Conservation (phyloP, 2,329 filamentous ascomycete genomes). For the Helicocarpus griseus region DNA sequence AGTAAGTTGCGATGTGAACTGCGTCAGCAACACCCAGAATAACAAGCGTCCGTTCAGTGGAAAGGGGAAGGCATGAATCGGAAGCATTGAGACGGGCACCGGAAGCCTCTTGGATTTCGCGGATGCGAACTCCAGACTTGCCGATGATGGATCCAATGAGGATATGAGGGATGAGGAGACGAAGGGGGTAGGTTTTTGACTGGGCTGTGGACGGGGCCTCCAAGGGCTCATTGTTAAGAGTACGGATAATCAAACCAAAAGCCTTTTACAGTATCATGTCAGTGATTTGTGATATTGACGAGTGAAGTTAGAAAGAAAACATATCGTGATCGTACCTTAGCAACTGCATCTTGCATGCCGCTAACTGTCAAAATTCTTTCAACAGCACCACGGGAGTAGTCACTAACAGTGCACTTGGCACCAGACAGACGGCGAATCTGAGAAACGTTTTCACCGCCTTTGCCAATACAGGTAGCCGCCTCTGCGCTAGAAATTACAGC, state of each 20-base stretch:
- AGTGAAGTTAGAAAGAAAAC: slow-evolving; percentile 2
- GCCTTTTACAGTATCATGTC: slow-evolving; percentile 48
- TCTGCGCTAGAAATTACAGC: slow-evolving; percentile 96
- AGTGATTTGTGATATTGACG: slow-evolving; percentile 17
- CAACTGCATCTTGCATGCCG: slow-evolving; percentile 88
- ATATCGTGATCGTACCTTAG: slow-evolving; percentile 58
- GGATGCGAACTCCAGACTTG: slow-evolving; percentile 89
- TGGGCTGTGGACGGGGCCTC: slow-evolving; percentile 79
- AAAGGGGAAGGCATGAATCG: slow-evolving; percentile 85
- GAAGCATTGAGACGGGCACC: slow-evolving; percentile 94
- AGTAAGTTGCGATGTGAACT: slow-evolving; percentile 97
- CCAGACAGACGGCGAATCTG: slow-evolving; percentile 91
- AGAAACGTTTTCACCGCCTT: slow-evolving; percentile 96
- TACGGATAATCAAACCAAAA: slow-evolving; percentile 95
- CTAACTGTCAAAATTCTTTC: slow-evolving; percentile 97
- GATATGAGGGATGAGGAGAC: slow-evolving; percentile 90
- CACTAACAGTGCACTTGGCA: slow-evolving; percentile 97
- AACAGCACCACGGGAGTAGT: slow-evolving; percentile 93
- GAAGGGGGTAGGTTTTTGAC: slow-evolving; percentile 94
- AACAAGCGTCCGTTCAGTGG: slow-evolving; percentile 93
- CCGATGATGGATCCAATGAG: slow-evolving; percentile 98
- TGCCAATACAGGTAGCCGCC: slow-evolving; percentile 95
- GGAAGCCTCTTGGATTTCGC: slow-evolving; percentile 96
- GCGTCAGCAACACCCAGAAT: slow-evolving; percentile 97
- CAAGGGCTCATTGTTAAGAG: slow-evolving; percentile 91